phyloP scores from a whole-genome alignment of 2,329 filamentous ascomycete genomes.

The Chalara sp. region DNA sequence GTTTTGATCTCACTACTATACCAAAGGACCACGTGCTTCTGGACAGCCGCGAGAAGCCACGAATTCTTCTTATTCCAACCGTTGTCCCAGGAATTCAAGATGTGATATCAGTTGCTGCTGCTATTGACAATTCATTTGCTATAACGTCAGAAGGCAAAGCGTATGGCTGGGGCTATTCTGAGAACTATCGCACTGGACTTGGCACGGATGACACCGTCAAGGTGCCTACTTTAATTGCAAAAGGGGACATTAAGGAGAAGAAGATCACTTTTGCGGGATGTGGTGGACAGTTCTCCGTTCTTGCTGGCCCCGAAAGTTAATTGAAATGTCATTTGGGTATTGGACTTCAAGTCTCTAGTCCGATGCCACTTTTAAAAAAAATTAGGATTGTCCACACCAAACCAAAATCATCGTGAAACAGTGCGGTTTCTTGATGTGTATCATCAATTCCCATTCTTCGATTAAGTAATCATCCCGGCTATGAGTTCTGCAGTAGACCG shows the following conservation, averaged over 20 bases:
- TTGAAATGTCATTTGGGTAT: too few species aligned
- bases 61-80: slow-evolving; percentile 61
- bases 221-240: slow-evolving; percentile 74
- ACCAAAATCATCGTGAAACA: too few species aligned
- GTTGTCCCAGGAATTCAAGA: slow-evolving; percentile 30
- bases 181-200: slow-evolving; percentile 73
- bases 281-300: slow-evolving; percentile 72
- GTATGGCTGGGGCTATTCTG: slow-evolving; percentile 74
- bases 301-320: slow-evolving; percentile 35
- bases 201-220: slow-evolving; percentile 72
- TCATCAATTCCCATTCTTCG: too few species aligned
- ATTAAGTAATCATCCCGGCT: too few species aligned
- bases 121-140: slow-evolving; percentile 66
- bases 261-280: slow-evolving; percentile 70
- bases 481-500: too few species aligned
- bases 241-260: slow-evolving; percentile 71
- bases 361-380: too few species aligned
- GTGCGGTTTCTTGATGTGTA: too few species aligned
- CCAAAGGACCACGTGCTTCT: slow-evolving; percentile 53
- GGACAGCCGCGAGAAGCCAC: slow-evolving; percentile 55
- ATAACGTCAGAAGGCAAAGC: slow-evolving; percentile 62
- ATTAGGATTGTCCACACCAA: too few species aligned
- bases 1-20: slow-evolving; percentile 48
- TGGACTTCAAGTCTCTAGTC: too few species aligned
- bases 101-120: slow-evolving; percentile 45